These are phyloP conservation scores for Hydrangea macrophylla DNA, from an alignment of 148 eudicot species.

Conservation along the genomic window DNA sequence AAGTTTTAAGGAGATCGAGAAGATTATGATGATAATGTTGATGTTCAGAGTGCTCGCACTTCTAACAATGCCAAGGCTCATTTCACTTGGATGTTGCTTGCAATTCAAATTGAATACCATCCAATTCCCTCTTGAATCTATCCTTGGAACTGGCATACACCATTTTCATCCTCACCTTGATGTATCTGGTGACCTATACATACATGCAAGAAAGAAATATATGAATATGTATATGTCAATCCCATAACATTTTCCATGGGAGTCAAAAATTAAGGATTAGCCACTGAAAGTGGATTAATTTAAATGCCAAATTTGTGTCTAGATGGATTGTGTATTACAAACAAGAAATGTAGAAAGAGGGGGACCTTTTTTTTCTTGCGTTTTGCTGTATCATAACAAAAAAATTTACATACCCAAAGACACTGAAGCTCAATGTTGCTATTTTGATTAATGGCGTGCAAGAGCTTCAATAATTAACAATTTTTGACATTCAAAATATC, in stretches of 20 bases:
- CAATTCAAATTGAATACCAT: constrained; percentile 36
- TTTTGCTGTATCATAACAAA: no score
- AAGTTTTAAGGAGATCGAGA: not conserved
- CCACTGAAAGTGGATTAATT: not conserved
- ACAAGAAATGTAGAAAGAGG: not conserved
- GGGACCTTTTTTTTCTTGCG: no score
- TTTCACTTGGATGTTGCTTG: constrained; percentile 33
- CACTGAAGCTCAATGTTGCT: no score
- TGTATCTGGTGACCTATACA: constrained; percentile 30
- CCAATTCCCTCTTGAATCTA: constrained; percentile 21
- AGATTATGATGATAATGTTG: no score
- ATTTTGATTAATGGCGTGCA: no score
- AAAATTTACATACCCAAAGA: no score
- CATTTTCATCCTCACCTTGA: constrained; percentile 40
- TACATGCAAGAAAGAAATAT: not conserved
- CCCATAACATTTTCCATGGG: no score
- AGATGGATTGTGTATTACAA: not conserved
- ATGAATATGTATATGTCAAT: not conserved
- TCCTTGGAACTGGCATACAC: constrained; percentile 39
- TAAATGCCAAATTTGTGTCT: not conserved
- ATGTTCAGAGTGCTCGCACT: constrained; percentile 23
- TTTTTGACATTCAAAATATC: no score
- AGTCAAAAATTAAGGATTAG: no score
- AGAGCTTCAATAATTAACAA: no score
- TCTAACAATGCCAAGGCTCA: constrained; percentile 29